phyloP scores from a whole-genome alignment of 148 eudicot species.

The Cornus florida region DNA sequence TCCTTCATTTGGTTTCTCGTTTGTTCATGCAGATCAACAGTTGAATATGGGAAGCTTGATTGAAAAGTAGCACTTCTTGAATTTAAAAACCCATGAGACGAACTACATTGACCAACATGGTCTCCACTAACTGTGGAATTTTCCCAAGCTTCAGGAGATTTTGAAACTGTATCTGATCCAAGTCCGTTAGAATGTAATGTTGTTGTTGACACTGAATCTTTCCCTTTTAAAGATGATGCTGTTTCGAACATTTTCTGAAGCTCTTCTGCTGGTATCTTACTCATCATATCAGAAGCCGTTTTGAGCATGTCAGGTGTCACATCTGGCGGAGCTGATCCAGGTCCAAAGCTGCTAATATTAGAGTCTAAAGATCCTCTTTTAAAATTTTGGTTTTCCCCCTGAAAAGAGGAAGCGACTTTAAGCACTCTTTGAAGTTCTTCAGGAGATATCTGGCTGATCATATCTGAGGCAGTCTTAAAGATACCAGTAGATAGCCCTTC shows the following conservation, averaged over 20 bases:
- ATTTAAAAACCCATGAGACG: conserved; percentile 40
- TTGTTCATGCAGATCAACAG: conserved; percentile 80
- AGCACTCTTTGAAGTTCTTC: conserved; percentile 92
- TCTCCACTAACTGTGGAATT: conserved; percentile 31
- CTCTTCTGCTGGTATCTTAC: conserved; percentile 87
- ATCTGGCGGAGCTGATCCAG: conserved; percentile 60
- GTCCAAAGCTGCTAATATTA: conserved; percentile 32
- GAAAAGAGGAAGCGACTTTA: conserved; percentile 82
- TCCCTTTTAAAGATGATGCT: conserved; percentile 71
- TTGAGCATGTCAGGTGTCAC: conserved; percentile 89
- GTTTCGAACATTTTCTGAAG: conserved; percentile 81
- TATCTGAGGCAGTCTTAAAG: conserved; percentile 79
- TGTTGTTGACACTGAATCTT: conserved; percentile 40
- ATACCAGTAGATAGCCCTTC: conserved; percentile 75
- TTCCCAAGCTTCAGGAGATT: conserved; percentile 26
- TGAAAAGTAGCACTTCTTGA: conserved; percentile 46
- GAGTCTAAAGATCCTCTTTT: conserved; percentile 36
- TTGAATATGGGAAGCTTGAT: conserved; percentile 52
- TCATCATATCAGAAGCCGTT: conserved; percentile 90
- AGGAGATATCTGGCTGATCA: conserved; percentile 90
- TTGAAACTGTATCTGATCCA: conserved; percentile 34
- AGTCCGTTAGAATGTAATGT: conserved; percentile 40
- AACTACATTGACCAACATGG: conserved; percentile 42
- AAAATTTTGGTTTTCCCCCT: conserved; percentile 51
- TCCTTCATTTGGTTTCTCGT: conserved; percentile 94